Evolutionary conservation across 1,284 basidiomycete genomes (phyloP).

Genomic region (Leccinum glutinopallens): DNA sequence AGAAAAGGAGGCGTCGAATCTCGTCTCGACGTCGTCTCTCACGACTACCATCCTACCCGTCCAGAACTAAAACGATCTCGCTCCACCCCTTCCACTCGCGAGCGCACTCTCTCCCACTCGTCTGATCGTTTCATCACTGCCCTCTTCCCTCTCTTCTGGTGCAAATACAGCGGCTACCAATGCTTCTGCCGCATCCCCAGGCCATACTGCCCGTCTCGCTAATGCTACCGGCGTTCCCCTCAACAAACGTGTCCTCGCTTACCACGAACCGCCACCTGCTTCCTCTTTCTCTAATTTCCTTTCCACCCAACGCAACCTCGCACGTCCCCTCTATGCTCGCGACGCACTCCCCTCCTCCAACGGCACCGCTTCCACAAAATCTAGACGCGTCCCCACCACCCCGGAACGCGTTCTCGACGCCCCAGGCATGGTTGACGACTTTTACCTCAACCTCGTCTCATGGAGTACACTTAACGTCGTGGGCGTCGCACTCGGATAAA

Average conservation of each 20-base stretch:
- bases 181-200: conserved; percentile 49
- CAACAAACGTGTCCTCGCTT: conserved; percentile 75
- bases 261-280: conserved; percentile 74
- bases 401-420: conserved; percentile 94
- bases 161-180: conserved; percentile 45
- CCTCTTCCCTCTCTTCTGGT: conserved; percentile 52
- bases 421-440: conserved; percentile 94
- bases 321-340: conserved; percentile 70
- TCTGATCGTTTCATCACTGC: conserved; percentile 72
- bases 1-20: conserved; percentile 76
- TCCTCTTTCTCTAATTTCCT: conserved; percentile 70
- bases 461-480: conserved; percentile 90
- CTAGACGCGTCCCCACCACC: conserved; percentile 79
- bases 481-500: conserved; percentile 83
- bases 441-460: conserved; percentile 92
- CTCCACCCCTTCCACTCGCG: conserved; percentile 60
- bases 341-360: conserved; percentile 64
- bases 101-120: conserved; percentile 34
- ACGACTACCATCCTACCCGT: conserved; percentile 58
- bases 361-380: conserved; percentile 62
- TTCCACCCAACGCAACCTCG: conserved; percentile 71
- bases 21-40: conserved; percentile 68
- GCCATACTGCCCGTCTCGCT: conserved; percentile 74
- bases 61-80: conserved; percentile 70
- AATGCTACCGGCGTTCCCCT: conserved; percentile 73